Conservation (phyloP, 345 rosid species). For the Sisymbrium altissimum region DNA sequence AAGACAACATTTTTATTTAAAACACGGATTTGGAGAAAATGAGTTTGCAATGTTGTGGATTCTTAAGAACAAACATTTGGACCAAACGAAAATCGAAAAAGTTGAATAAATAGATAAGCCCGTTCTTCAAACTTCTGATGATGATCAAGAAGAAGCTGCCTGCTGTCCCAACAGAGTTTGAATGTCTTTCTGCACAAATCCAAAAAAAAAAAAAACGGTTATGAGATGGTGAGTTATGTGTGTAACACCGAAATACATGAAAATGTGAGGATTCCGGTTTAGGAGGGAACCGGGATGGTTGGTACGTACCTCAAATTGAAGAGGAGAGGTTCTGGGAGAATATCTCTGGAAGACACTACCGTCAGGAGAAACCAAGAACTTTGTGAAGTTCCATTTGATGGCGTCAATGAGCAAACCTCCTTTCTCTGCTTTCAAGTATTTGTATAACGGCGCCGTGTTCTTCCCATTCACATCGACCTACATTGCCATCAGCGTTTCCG, state of each 20-base stretch:
- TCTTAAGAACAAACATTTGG: constrained; percentile 7
- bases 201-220: neutral
- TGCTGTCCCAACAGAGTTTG: constrained; percentile 49
- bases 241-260: neutral
- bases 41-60: constrained; percentile 1
- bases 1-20: constrained; percentile 1
- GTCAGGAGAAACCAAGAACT: constrained; percentile 67
- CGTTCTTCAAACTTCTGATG: neutral
- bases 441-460: constrained; percentile 74
- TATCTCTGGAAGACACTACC: constrained; percentile 77
- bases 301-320: constrained; percentile 62
- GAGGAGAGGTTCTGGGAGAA: constrained; percentile 84
- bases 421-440: constrained; percentile 75
- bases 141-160: constrained; percentile 35
- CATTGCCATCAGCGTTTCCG: constrained; percentile 9
- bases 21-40: neutral
- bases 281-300: neutral
- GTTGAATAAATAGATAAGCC: neutral
- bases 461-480: constrained; percentile 89
- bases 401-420: constrained; percentile 71
- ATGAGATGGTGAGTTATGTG: neutral
- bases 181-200: constrained; percentile 67
- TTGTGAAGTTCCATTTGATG: constrained; percentile 97
- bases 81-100: neutral
- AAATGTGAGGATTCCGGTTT: neutral